Evolutionary conservation across 306 rosid genomes (phyloP), one percentile per base, ranked within the genome.

Genomic region (Elaeagnus macrophylla): DNA sequence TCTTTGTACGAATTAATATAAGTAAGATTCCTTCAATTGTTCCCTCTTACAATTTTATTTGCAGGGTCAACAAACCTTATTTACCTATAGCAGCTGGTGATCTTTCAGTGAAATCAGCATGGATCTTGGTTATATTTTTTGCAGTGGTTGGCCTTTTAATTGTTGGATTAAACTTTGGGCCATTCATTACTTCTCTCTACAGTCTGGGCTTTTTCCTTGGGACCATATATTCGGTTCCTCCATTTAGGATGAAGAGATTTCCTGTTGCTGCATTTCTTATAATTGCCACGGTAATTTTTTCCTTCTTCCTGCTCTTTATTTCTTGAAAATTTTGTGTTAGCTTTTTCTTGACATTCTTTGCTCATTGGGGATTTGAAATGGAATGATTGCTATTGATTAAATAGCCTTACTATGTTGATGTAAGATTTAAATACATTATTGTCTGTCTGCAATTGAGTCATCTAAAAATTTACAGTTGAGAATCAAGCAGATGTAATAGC

Each of bases 11-110:
- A 43, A 16, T 48, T 59, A 9, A 50, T 53, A 53, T 57, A 45
- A 56, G 48, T 18, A 52, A 51, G 18, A 17, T 35, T 63, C 54
- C 25, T 42, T 39, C 43, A 57, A 37, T 7, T 13, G 19, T 65
- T 39, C 40, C 38, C 58, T 32, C 65, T 54, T 71, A 36, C n/a
- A 48, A 45, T 43, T 70, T 67, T 50, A 15, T 71, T 71, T 81
- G 70, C 94, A 90, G 97, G 82, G 95, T 90, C 60, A 90, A 90
- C 91, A 90, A 90, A 61, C 95, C 95, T 13, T 90, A 90, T 74
- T 77, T 90, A 69, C 97, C 97, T 35, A 86, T 90, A 55, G 97
- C 97, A 6, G 97, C 97, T 1, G 97, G 97, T 67, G 95, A 90
- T 75, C 94, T 90, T 72, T 86, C 97, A 14, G 94, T 90, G 65